Conservation (phyloP, 1,284 basidiomycete genomes). For the Phellinidium pouzarii region DNA sequence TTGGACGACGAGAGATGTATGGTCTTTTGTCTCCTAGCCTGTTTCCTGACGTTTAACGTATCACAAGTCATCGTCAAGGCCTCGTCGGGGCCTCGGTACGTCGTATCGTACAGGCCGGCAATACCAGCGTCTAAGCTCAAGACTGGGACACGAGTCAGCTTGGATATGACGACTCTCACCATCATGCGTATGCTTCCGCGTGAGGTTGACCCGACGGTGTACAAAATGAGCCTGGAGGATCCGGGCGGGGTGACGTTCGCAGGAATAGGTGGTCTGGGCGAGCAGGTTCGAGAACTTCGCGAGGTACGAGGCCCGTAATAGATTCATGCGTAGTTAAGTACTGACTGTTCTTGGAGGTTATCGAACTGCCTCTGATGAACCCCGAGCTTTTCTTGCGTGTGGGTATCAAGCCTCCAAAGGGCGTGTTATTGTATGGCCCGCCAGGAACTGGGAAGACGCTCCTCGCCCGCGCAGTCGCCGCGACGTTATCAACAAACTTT, state of each 20-base stretch:
- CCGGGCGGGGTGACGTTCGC: conserved; percentile 94
- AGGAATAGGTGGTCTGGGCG: conserved; percentile 92
- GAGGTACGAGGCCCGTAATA: conserved; percentile 51
- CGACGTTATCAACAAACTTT: conserved; percentile 95
- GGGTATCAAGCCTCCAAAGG: conserved; percentile 94
- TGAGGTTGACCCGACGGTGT: conserved; percentile 97
- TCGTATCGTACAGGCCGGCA: conserved; percentile 95
- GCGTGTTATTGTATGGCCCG: conserved; percentile 88
- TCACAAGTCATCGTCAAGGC: conserved; percentile 94
- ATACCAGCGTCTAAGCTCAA: conserved; percentile 93
- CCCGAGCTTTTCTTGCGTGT: conserved; percentile 95
- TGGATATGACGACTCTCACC: conserved; percentile 99
- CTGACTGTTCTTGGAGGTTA: conserved; percentile 51
- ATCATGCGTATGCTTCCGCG: conserved; percentile 98
- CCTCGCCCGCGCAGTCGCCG: conserved; percentile 92
- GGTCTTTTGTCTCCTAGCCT: conserved; percentile 24
- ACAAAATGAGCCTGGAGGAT: conserved; percentile 99
- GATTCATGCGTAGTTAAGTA: neutral
- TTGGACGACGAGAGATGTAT: conserved; percentile 95
- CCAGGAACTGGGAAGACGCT: conserved; percentile 96
- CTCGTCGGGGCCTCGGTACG: conserved; percentile 96
- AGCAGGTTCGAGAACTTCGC: conserved; percentile 94
- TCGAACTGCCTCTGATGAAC: conserved; percentile 92
- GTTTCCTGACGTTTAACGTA: neutral
- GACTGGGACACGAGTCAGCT: conserved; percentile 88